Evolutionary conservation across 257 asterid genomes (phyloP).

Genomic region (Leptodermis oblonga): DNA sequence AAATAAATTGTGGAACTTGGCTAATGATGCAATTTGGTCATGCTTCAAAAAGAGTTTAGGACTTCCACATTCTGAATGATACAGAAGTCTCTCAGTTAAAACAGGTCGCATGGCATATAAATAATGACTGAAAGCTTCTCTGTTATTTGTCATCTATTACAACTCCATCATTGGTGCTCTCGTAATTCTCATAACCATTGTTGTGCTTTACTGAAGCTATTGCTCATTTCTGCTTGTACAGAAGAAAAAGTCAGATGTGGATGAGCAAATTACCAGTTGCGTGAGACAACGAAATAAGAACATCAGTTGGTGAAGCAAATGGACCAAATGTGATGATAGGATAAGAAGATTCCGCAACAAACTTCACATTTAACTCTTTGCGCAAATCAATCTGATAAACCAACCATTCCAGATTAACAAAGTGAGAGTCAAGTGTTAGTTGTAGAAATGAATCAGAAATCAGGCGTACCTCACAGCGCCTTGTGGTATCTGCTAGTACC

Average conservation of each 20-base stretch:
- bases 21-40: background rate
- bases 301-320: slow-evolving; percentile 83
- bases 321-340: slow-evolving; percentile 90
- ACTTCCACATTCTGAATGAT: background rate
- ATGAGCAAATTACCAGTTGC: slow-evolving; percentile 66
- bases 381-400: slow-evolving; percentile 76
- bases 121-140: background rate
- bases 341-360: slow-evolving; percentile 54
- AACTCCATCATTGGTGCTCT: background rate
- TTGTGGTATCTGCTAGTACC: slow-evolving; percentile 89
- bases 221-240: background rate
- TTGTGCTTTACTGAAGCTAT: background rate
- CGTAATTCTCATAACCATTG: background rate
- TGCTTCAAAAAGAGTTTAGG: background rate
- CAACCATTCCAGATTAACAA: slow-evolving; percentile 18
- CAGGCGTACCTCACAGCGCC: slow-evolving; percentile 76
- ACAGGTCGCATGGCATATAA: background rate
- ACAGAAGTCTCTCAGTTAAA: background rate
- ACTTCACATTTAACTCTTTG: slow-evolving; percentile 54
- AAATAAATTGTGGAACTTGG: background rate
- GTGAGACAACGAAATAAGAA: slow-evolving; percentile 62
- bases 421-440: slow-evolving; percentile 8
- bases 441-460: slow-evolving; percentile 9
- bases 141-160: background rate
- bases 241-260: background rate